Percentiles rank a stretch among this genome's conserved stretches.
Conservation (phyloP, 2,329 filamentous ascomycete species). For the Colletotrichum sansevieriae region DNA sequence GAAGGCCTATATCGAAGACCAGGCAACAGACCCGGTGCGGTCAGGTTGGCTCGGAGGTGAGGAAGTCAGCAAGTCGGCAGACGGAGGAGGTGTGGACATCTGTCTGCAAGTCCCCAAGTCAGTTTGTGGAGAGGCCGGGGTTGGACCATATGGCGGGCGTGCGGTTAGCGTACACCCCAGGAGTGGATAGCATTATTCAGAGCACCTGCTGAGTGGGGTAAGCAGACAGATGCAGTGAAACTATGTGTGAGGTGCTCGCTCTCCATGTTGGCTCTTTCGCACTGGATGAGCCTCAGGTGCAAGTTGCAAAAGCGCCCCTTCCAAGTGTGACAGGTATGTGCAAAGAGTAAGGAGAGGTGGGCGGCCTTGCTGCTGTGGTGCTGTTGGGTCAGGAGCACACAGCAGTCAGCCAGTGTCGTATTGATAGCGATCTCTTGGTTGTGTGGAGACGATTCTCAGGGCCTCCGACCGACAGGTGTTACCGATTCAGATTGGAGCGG, state of each 20-base stretch:
- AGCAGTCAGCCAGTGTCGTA: not conserved
- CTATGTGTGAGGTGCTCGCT: slow-evolving; percentile 23
- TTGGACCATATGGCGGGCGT: slow-evolving; percentile 23
- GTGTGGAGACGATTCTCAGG: slow-evolving; percentile 18
- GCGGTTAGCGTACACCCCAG: slow-evolving; percentile 13
- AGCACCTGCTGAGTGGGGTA: slow-evolving; percentile 37
- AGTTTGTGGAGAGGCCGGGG: slow-evolving; percentile 21
- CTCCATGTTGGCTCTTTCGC: not conserved
- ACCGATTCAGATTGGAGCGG: slow-evolving; percentile 10
- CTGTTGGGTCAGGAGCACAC: not conserved
- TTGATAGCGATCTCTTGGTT: slow-evolving; percentile 20
- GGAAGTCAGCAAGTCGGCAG: not conserved
- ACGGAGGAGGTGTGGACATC: slow-evolving; percentile 35
- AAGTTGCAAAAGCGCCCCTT: slow-evolving; percentile 9
- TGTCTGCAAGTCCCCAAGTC: slow-evolving; percentile 23
- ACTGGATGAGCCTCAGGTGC: not conserved
- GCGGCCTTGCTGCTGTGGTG: not conserved
- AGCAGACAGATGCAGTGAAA: slow-evolving; percentile 37
- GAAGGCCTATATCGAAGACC: not conserved
- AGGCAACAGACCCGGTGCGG: slow-evolving; percentile 14
- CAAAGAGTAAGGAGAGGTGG: not conserved
- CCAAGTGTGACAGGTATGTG: not conserved
- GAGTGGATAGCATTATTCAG: slow-evolving; percentile 8
- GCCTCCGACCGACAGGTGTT: slow-evolving; percentile 11
- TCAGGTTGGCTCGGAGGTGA: slow-evolving; percentile 11